Base-by-base conservation (phyloP, 1,284 basidiomycete species). In the Pterula multifida region DNA sequence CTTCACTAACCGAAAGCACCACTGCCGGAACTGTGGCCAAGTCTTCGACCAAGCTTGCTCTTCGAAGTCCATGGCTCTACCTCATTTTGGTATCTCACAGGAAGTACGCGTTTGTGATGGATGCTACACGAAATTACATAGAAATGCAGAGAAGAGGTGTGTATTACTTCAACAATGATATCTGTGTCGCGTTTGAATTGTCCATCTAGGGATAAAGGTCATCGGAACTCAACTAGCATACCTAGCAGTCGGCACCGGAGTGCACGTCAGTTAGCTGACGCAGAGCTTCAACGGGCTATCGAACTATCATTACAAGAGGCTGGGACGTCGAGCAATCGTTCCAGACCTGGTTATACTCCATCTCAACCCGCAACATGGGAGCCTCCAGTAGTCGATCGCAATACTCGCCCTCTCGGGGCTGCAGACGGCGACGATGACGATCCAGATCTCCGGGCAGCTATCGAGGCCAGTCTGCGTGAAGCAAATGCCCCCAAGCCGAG, bases 1-100 rank as follows among this genome's bases (percentile, higher is more conserved):
- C 1, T 95, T 97, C 60, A 97, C 94, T 36, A 98, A 97, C 62
- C 81, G 96, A 52, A 98, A 98, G 64, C 96, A 98, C 62, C 96
- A 99, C 64, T 99, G 96, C 65, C 81, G 96, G 4, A 98, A 98
- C 65, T 99, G 96, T 65, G 96, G 96, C 6, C 84, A 89, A 60
- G 91, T 98, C 17, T 98, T 97, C 61, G 94, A 97, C 66, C 91
- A 95, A 54, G 77, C 83, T 50, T 99, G 96, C 66, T 94, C 92
- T 0, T 84, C 86, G 36, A 90, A 92, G 66, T 74, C 75, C 1
- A 79, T 92, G 67, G 69, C 91, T 0, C 71, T 98, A 12, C 94
- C 96, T 1, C 90, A 94, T 64, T 97, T 91, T 61, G 96, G 96
- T 11, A 94, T 98, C 58, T 76, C 83, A 2, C 88, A 97, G 61